Base-by-base conservation (phyloP, 371 early-diverging fungal genomes). In the Mortierella sp. region DNA sequence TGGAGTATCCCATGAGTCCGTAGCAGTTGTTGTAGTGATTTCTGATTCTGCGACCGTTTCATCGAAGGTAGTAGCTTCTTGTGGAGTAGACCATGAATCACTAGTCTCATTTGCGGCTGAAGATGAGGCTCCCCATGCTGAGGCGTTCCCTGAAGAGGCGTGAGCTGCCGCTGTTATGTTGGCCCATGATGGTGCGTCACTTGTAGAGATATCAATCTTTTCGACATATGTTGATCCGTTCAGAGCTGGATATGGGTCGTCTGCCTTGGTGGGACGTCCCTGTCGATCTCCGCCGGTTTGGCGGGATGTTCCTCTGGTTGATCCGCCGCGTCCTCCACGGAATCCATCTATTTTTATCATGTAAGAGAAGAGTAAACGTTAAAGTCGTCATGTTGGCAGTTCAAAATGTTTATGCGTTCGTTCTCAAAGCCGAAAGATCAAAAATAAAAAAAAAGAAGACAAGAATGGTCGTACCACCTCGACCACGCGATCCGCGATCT, bases 301-400 rank as follows among this genome's bases (percentile, higher is more conserved):
- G 45, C 75, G 75, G 28, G 75, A 62, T 4, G 60, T 69, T 22
- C 87, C 84, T 45, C 85, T 79, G 63, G 84, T 80, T 43, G 87
- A 84, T 49, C 87, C 87, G 43, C 87, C 87, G 61, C 88, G 87
- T 61, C 87, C 89, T 60, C 87, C 86, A 52, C 86, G 83, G 65
- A 79, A 62, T 51, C 72, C 80, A 45, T 79, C 80, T 79, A 69
- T 47, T n/a, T 24, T 9, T 28, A 59, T 10, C 12, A 32, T n/a
- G 4, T 43, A 43, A 43, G 45, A 43, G n/a, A 49, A 20, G 49
- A 6, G n/a, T 3, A n/a, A 49, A 49, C 1, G 39, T 49, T n/a
- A 20, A n/a, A 49, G 49, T 49, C n/a, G 20, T n/a, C 49, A 49
- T 49, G 37, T 59, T 59, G 8, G 12, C 32, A 22, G 14, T 8